These are phyloP conservation scores for Sporothrix pallida DNA, from an alignment of 2,329 filamentous ascomycete genomes.

Conservation along the genomic window DNA sequence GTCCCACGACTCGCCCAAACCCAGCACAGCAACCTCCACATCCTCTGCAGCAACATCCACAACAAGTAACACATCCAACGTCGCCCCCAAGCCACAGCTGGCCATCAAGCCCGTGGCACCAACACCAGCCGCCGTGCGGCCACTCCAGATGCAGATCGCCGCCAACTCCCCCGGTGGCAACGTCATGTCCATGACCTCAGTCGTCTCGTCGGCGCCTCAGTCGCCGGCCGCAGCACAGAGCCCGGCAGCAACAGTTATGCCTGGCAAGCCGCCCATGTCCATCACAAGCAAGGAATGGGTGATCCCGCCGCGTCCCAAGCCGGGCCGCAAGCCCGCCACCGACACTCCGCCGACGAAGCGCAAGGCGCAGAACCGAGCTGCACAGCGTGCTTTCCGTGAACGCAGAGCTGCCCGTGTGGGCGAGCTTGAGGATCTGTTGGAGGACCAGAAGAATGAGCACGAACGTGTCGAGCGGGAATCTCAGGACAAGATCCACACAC, in stretches of 20 bases:
- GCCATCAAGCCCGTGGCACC: conserved; percentile 37
- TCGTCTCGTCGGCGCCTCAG: conserved; percentile 51
- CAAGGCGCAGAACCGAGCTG: conserved; percentile 91
- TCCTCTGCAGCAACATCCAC: conserved; percentile 37
- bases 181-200: conserved; percentile 56
- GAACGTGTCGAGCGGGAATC: conserved; percentile 64
- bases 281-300: conserved; percentile 87
- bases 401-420: conserved; percentile 83
- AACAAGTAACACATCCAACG: conserved; percentile 36
- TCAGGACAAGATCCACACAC: conserved; percentile 60
- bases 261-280: conserved; percentile 53
- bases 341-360: conserved; percentile 92
- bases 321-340: conserved; percentile 90
- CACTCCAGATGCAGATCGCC: conserved; percentile 42
- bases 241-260: conserved; percentile 12
- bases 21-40: conserved; percentile 35
- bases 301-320: conserved; percentile 82
- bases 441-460: conserved; percentile 63
- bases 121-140: conserved; percentile 35
- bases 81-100: conserved; percentile 34
- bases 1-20: conserved; percentile 33
- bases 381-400: conserved; percentile 89
- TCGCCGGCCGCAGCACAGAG: conserved; percentile 46
- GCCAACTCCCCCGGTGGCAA: conserved; percentile 43
- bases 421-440: conserved; percentile 71